Conservation (phyloP, 169 alveolate genomes). For the Sarcocystis neurona region DNA sequence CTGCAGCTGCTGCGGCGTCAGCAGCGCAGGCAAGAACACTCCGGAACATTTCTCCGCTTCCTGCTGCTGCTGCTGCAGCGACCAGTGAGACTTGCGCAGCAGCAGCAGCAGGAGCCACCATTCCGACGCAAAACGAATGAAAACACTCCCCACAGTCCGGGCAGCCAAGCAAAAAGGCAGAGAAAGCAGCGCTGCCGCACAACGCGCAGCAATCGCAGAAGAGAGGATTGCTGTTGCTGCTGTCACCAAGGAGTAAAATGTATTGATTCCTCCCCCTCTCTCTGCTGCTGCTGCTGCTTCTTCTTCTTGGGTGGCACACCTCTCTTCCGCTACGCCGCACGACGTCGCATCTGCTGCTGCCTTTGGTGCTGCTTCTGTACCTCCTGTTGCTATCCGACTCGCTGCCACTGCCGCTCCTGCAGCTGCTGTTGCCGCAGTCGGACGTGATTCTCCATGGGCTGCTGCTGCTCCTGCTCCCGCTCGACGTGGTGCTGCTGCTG, state of each 20-base stretch:
- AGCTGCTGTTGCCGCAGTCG: too few relatives aligned
- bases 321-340: background rate
- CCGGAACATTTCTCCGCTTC: background rate
- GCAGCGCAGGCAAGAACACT: constrained; percentile 13
- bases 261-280: too few relatives aligned
- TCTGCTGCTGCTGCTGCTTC: background rate
- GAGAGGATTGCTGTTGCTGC: background rate
- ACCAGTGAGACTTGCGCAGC: too few relatives aligned
- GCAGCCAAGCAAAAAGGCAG: constrained; percentile 39
- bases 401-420: constrained; percentile 16
- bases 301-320: background rate
- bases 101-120: constrained; percentile 21
- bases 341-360: background rate
- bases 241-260: background rate
- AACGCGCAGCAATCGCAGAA: constrained; percentile 53
- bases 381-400: background rate
- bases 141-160: constrained; percentile 54
- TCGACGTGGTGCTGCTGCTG: constrained; percentile 27
- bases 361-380: background rate
- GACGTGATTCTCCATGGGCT: too few relatives aligned
- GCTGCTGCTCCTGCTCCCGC: constrained; percentile 5
- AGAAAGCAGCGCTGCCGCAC: constrained; percentile 52
- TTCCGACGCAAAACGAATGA: constrained; percentile 37
- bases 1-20: background rate
- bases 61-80: constrained; percentile 41